phyloP scores from a whole-genome alignment of 225 moss, liverwort and hornwort species.

The Neckera pumila region DNA sequence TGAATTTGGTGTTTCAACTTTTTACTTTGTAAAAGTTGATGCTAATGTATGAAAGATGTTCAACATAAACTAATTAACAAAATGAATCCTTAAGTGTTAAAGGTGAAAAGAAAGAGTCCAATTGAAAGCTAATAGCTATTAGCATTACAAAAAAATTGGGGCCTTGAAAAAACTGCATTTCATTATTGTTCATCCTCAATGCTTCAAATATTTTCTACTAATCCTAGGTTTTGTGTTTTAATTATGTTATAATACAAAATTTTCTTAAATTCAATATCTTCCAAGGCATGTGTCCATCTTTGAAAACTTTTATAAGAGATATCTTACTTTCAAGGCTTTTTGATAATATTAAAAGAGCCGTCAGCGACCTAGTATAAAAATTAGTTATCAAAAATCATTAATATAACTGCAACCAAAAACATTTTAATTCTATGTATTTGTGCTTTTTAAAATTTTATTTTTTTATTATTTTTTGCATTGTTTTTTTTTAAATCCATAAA shows the following conservation, averaged over 20 bases:
- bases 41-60: background rate
- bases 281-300: background rate
- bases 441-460: background rate
- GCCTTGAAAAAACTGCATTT: background rate
- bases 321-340: background rate
- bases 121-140: background rate
- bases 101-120: background rate
- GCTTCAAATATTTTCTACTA: rapidly evolving
- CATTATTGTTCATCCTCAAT: background rate
- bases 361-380: background rate
- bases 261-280: background rate
- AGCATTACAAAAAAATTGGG: background rate
- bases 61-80: background rate
- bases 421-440: background rate
- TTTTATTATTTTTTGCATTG: background rate
- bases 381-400: background rate
- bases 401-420: background rate
- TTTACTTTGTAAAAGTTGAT: background rate
- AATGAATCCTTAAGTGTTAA: background rate
- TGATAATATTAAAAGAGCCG: rapidly evolving
- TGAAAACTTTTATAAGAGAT: background rate
- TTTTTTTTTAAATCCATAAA: background rate
- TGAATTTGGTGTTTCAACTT: background rate
- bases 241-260: background rate
- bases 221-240: background rate